Evolutionary conservation across 805 yeast species (phyloP), one percentile per base, ranked within the genome.

Genomic region (Candida odintsovae): DNA sequence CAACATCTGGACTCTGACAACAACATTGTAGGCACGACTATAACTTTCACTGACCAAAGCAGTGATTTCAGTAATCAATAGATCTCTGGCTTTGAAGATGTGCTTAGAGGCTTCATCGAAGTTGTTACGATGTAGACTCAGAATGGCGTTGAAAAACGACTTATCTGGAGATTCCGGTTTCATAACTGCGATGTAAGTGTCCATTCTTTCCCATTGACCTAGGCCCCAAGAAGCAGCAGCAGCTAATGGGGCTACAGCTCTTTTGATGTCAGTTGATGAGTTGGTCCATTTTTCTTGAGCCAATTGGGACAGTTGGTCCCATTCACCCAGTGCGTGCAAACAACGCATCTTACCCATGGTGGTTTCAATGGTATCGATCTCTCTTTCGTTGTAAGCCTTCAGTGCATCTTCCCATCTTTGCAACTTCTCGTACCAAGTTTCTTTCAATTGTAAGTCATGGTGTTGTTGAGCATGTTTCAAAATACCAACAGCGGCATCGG

Each of bases 171-270:
- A 86, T 50, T 89, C 96, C 2, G 80, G 71, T 54, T 88, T 88
- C 95, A 94, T 90, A 2, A 86, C 96, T 53, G 80, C 72, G 46
- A 92, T 90, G 57, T 90, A 94, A 8, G 86, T 78, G 58, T 88
- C 97, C 90, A 95, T 90, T 57, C 87, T 75, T 54, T 90, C 97
- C 99, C 99, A 95, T 60, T 88, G 94, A 2, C 92, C 92, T 38
- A 95, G 71, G 15, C 98, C 97, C 99, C 99, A 94, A 1, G 98
- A 89, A 1, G 99, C 97, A 2, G 98, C 97, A 0, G 99, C 99
- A 0, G 98, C 99, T 45, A 95, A 69, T 1, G 99, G 98, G 2
- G 99, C 99, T 55, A 94, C 90, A 6, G 83, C 79, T 46, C 96
- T 73, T 55, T 83, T 78, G 36, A 81, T 79, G 16, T 89, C 96